Evolutionary conservation across 2,329 filamentous ascomycete species (phyloP).

Genomic region (Microdochium nivale): DNA sequence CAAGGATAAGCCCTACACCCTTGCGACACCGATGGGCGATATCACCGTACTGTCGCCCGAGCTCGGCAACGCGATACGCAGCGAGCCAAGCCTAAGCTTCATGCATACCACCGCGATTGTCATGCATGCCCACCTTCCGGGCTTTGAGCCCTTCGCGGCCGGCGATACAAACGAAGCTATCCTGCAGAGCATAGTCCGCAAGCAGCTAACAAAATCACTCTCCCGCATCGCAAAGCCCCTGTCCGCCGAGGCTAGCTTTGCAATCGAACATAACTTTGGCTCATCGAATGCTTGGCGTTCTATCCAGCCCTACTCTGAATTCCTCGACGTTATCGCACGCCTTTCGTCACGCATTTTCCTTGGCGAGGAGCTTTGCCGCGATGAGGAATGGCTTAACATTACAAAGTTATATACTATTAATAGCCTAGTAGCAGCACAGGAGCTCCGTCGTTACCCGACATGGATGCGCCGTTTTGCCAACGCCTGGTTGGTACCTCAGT

Average conservation of each 20-base stretch:
- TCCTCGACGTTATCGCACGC: constrained; percentile 35
- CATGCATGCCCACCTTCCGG: background rate
- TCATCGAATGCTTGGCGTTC: background rate
- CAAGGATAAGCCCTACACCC: background rate
- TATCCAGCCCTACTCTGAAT: background rate
- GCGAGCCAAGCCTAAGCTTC: background rate
- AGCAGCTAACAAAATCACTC: background rate
- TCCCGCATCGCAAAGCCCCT: background rate
- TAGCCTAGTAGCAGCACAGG: background rate
- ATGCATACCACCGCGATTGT: background rate
- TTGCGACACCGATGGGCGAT: background rate
- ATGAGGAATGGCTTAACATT: constrained; percentile 37
- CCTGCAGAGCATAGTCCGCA: background rate
- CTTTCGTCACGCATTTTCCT: constrained; percentile 41
- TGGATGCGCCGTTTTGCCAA: no score
- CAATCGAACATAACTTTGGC: background rate
- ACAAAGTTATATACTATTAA: constrained; percentile 32
- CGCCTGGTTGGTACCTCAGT: background rate
- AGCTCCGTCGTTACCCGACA: background rate
- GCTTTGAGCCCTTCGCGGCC: background rate
- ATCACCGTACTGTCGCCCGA: no score
- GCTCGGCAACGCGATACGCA: background rate
- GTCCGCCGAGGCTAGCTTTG: background rate
- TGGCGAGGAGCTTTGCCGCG: no score
- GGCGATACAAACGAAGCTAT: background rate